phyloP scores from a whole-genome alignment of 192 early-diverging fungal genomes.

The Radiomyces spectabilis region DNA sequence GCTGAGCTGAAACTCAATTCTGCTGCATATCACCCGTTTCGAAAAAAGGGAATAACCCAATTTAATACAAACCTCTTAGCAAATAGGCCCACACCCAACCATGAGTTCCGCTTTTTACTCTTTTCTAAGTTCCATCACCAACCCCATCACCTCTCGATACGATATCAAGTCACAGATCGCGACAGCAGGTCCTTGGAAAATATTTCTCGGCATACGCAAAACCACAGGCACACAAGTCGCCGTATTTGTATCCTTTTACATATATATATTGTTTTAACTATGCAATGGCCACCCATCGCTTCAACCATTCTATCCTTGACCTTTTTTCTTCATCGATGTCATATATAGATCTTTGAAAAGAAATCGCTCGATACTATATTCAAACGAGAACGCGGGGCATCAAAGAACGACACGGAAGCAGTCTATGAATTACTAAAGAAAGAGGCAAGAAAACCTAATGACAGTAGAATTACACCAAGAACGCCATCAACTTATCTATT shows the following conservation, averaged over 20 bases:
- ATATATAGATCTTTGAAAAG: slow-evolving; percentile 60
- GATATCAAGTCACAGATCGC: slow-evolving; percentile 45
- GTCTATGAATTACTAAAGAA: slow-evolving; percentile 50
- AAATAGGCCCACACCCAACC: too few species aligned
- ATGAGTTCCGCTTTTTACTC: slow-evolving; percentile 34
- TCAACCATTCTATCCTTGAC: background rate
- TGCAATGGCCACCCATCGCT: background rate
- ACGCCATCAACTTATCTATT: background rate
- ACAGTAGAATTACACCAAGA: background rate
- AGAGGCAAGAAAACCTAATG: slow-evolving; percentile 36
- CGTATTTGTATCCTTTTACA: slow-evolving; percentile 49
- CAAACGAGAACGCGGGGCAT: slow-evolving; percentile 38
- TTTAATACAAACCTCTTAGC: too few species aligned
- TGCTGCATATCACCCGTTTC: too few species aligned
- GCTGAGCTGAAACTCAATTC: too few species aligned
- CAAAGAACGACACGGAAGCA: slow-evolving; percentile 35
- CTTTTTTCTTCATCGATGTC: background rate
- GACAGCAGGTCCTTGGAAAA: slow-evolving; percentile 65
- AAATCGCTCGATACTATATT: slow-evolving; percentile 49
- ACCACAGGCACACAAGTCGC: slow-evolving; percentile 55
- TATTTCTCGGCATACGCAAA: slow-evolving; percentile 50
- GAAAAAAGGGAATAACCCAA: too few species aligned
- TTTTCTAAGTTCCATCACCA: slow-evolving; percentile 26
- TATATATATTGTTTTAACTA: background rate
- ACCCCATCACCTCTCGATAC: slow-evolving; percentile 27